Evolutionary conservation across 169 alveolate genomes (phyloP), one percentile per base, ranked within the genome.

Genomic region (Eimeria praecox): DNA sequence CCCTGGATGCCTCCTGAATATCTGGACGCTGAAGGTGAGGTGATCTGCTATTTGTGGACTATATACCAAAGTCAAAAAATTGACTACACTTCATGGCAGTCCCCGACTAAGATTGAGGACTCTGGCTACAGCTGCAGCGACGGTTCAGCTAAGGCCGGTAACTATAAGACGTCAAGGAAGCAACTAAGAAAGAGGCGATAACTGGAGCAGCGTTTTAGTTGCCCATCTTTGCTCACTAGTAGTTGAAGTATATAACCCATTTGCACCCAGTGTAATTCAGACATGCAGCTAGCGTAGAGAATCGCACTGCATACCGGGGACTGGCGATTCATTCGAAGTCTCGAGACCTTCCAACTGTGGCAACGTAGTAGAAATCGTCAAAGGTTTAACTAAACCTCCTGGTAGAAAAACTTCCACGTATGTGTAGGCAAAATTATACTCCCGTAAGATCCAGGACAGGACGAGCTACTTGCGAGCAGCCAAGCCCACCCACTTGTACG

Each of bases 401-500:
- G 83, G 54, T 49, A 69, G 3, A 8, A 66, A 66, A 66, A 38
- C 33, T n/a, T 73, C 52, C 3, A 33, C 54, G 0, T 35, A 33
- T 18, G 27, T 8, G 52, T 38, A n/a, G n/a, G n/a, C n/a, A 40
- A 73, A 73, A 38, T 35, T 73, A 38, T 38, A 20, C 14, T 6
- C 52, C 30, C 2, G 49, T 52, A 20, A 52, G 49, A 73, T 12
- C 83, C 54, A 35, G 52, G 33, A 73, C 3, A 30, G 12, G 54
- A 18, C 83, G n/a, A 38, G 14, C 54, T 0, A 38, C 49, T 38
- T 73, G 83, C 83, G 14, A 73, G 40, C 83, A 73, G 83, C 83
- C 54, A 73, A 35, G 16, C 83, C 83, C 83, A 73, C 83, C 83
- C 83, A 73, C 49, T 20, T n/a, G 49, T 35, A 44, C 27, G 83